phyloP scores from a whole-genome alignment of 768 basidiomycete genomes.

The Chalciporus chontae region DNA sequence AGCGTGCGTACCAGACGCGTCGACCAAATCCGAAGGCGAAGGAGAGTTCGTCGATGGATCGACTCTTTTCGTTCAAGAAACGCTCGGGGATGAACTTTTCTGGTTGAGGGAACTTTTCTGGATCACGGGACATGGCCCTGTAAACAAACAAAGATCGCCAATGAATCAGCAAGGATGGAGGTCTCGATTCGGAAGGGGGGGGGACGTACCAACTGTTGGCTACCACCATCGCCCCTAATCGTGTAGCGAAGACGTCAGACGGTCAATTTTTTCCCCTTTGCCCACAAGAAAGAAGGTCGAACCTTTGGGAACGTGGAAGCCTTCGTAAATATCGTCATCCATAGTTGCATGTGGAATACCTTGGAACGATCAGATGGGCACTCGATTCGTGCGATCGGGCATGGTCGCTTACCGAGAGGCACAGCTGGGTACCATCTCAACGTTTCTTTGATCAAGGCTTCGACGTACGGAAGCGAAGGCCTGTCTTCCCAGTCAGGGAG shows the following conservation, averaged over 20 bases:
- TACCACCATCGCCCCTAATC: conserved; percentile 19
- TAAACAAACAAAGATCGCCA: not conserved
- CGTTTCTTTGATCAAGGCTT: conserved; percentile 21
- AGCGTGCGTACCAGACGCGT: conserved; percentile 19
- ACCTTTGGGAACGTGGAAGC: conserved; percentile 52
- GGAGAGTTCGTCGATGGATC: conserved; percentile 11
- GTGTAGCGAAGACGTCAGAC: not conserved
- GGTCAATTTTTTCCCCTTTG: not conserved
- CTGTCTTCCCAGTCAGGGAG: conserved; percentile 21
- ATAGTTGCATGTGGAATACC: conserved; percentile 33
- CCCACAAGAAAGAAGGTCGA: conserved; percentile 10
- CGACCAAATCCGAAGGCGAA: conserved; percentile 43
- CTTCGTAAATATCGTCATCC: conserved; percentile 40
- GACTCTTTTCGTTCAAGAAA: conserved; percentile 16
- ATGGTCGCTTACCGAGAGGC: conserved; percentile 8
- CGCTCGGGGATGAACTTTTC: conserved; percentile 38
- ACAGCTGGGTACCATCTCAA: conserved; percentile 23
- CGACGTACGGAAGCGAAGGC: conserved; percentile 18
- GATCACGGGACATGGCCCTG: conserved; percentile 36
- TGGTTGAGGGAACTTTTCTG: conserved; percentile 36
- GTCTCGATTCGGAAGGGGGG: no score
- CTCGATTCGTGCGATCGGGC: not conserved
- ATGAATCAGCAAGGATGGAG: not conserved
- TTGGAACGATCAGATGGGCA: not conserved
- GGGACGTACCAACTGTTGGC: conserved; percentile 18